phyloP scores from a whole-genome alignment of 306 rosid genomes.

The Prunus armeniaca region DNA sequence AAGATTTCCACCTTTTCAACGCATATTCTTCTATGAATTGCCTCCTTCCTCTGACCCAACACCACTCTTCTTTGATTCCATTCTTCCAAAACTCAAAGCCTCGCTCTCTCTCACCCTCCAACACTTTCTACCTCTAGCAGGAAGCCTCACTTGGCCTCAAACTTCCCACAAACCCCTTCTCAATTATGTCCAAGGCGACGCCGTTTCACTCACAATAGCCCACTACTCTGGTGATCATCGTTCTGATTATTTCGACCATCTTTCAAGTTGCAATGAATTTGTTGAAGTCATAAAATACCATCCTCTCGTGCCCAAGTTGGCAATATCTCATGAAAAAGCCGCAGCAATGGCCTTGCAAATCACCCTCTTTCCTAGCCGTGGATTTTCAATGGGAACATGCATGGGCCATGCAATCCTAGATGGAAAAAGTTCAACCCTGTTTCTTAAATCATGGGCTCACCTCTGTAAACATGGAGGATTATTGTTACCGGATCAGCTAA shows the following conservation, averaged over 20 bases:
- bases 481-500: too few species aligned
- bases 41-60: background rate
- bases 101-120: slow-evolving; percentile 27
- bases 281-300: background rate
- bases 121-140: slow-evolving; percentile 18
- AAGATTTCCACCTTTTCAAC: slow-evolving; percentile 22
- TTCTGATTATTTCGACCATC: slow-evolving; percentile 5
- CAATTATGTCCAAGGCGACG: slow-evolving; percentile 9
- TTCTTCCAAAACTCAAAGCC: slow-evolving; percentile 20
- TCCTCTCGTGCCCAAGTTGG: too few species aligned
- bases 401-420: too few species aligned
- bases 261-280: background rate
- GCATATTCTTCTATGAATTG: slow-evolving; percentile 18
- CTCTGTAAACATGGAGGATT: too few species aligned
- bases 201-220: slow-evolving; percentile 24
- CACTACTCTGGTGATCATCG: background rate
- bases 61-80: background rate
- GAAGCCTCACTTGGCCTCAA: slow-evolving; percentile 22
- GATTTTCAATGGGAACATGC: too few species aligned
- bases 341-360: too few species aligned
- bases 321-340: too few species aligned
- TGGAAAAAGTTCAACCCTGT: too few species aligned
- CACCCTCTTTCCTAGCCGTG: too few species aligned
- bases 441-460: too few species aligned
- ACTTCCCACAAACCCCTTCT: slow-evolving; percentile 19